Evolutionary conservation across 768 basidiomycete species (phyloP).

Genomic region (Macrolepiota fuliginosa): DNA sequence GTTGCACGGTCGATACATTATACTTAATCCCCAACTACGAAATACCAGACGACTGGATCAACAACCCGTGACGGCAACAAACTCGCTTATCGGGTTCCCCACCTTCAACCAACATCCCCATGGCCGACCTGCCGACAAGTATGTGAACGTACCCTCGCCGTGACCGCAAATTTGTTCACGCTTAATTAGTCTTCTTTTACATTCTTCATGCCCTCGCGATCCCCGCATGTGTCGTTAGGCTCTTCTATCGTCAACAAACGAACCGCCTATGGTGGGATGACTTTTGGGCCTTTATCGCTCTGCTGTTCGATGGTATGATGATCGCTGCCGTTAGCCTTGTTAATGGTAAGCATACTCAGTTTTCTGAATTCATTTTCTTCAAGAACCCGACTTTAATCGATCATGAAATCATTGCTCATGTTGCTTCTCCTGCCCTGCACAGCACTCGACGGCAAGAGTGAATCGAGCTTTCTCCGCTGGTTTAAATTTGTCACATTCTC

Average conservation of each 20-base stretch:
- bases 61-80: too few relatives aligned
- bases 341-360: background rate
- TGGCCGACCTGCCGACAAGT: too few relatives aligned
- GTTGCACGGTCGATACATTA: too few relatives aligned
- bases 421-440: background rate
- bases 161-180: too few relatives aligned
- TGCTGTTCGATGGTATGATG: conserved; percentile 15
- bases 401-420: background rate
- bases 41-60: too few relatives aligned
- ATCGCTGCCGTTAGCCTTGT: conserved; percentile 7
- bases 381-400: background rate
- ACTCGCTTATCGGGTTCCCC: too few relatives aligned
- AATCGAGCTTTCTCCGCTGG: background rate
- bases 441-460: background rate
- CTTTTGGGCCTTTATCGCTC: conserved; percentile 23
- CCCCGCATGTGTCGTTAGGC: conserved; percentile 20
- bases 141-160: too few relatives aligned
- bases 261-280: conserved; percentile 30
- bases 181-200: background rate
- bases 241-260: conserved; percentile 21
- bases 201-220: conserved; percentile 17
- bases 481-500: background rate
- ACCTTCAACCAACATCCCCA: too few relatives aligned
- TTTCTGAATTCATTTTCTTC: conserved; percentile 12
- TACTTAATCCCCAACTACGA: too few relatives aligned